Evolutionary conservation across 768 basidiomycete species (phyloP), one percentile per base, ranked within the genome.

Genomic region (Phlegmacium glaucopus): DNA sequence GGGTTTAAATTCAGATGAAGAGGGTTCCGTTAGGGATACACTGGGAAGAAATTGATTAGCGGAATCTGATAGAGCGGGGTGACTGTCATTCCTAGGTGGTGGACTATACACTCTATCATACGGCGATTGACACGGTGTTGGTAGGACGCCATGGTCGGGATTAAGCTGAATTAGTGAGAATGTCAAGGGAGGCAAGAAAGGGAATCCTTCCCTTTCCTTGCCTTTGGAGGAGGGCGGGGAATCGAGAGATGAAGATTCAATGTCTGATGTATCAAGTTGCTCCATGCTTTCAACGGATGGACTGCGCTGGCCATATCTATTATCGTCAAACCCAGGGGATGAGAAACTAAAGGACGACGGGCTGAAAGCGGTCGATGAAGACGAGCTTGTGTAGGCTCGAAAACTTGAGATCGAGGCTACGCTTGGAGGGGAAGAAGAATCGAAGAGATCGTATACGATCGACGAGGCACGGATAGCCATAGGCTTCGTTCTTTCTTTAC

Each of bases 151-250:
- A 42, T 71, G 59, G 22, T 57, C 61, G 55, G 74, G 78, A 43
- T 64, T 67, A 51, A 86, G 70, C 47, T 72, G 71, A 30, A 83
- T 68, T 26, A 78, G 70, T 42, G 78, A 71, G 57, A 90, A 82
- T 27, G 74, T 67, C 49, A 87, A 70, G 51, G 86, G 84, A 49
- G 87, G 84, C 50, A 87, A 72, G 60, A 72, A 71, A 48, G 86
- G 82, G 39, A 83, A 78, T 49, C 59, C 72, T 68, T 72, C 82
- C 65, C 77, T 86, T 56, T 75, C 80, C 67, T 85, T 89, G 25
- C 75, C 77, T 59, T 78, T 78, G 47, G 65, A 58, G n/a, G 52
- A 57, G 43, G 46, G 49, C 36, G 45, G 28, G 12, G 53, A 52
- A 41, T 47, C 46, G 12, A 44, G 51, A 45, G 50, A 55, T 29